Evolutionary conservation across 768 basidiomycete genomes (phyloP).

Genomic region (Daedaleopsis nitida): DNA sequence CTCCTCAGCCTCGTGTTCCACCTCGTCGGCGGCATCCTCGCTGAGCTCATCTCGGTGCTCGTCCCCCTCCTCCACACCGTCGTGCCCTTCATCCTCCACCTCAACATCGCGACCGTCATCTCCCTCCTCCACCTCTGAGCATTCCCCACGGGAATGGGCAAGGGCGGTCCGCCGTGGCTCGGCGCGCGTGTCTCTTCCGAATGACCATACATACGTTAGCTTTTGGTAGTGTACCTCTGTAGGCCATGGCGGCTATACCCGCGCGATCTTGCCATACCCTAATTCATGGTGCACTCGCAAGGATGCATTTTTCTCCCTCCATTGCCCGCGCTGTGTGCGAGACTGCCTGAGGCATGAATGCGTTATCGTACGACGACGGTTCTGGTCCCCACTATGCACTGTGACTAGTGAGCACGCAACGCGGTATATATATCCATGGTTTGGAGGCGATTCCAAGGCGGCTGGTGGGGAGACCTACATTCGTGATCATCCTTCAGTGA

Average conservation of each 20-base stretch:
- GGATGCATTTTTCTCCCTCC: background rate
- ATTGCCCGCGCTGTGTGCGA: too few relatives aligned
- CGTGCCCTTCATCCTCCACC: slow-evolving; percentile 23
- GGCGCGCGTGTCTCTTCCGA: background rate
- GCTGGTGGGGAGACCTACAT: too few relatives aligned
- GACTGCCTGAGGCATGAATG: too few relatives aligned
- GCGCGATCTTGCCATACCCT: slow-evolving; percentile 14
- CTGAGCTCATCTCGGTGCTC: slow-evolving; percentile 28
- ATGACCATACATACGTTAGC: background rate
- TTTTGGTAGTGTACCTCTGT: slow-evolving; percentile 3
- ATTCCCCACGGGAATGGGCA: background rate
- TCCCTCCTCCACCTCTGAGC: slow-evolving; percentile 28
- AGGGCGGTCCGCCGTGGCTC: background rate
- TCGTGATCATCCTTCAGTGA: too few relatives aligned
- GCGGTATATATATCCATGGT: too few relatives aligned
- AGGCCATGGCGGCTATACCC: slow-evolving; percentile 14
- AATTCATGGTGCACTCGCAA: background rate
- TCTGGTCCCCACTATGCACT: too few relatives aligned
- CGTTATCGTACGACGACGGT: too few relatives aligned
- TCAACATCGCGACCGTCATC: slow-evolving; percentile 27
- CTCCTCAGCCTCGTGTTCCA: slow-evolving; percentile 27
- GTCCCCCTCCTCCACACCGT: slow-evolving; percentile 24
- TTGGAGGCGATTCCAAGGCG: too few relatives aligned
- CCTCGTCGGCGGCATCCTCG: slow-evolving; percentile 24
- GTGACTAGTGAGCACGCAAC: too few relatives aligned